Conservation (phyloP, 345 rosid species). For the Hypericum perforatum region DNA sequence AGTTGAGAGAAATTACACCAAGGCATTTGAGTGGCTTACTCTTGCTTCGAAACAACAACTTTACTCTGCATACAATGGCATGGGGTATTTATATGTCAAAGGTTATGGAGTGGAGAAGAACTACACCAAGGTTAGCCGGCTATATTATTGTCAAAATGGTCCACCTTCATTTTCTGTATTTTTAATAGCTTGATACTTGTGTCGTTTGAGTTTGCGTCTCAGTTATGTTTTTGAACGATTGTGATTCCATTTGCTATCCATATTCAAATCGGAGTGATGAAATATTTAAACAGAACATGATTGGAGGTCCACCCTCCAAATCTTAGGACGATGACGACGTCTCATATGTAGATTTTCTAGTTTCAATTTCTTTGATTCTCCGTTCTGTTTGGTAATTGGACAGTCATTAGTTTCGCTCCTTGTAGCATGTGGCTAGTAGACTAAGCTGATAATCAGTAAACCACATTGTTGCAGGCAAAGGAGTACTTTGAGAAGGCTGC, state of each 20-base stretch:
- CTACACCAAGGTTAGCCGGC: slow-evolving; percentile 58
- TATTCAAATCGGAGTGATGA: too few relatives aligned
- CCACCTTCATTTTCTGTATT: neutral
- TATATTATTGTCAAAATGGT: neutral
- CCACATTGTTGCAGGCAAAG: slow-evolving; percentile 52
- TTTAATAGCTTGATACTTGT: neutral
- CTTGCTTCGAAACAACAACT: slow-evolving; percentile 81
- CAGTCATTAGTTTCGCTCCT: too few relatives aligned
- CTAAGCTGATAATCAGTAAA: neutral
- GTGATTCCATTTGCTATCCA: too few relatives aligned
- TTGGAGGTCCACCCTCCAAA: too few relatives aligned
- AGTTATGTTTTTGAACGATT: too few relatives aligned
- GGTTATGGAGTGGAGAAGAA: slow-evolving; percentile 96
- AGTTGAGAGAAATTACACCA: slow-evolving; percentile 91
- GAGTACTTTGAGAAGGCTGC: slow-evolving; percentile 94
- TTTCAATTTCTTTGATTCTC: too few relatives aligned
- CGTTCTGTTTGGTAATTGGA: neutral
- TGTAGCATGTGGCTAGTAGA: too few relatives aligned
- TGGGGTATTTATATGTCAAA: slow-evolving; percentile 92
- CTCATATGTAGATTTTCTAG: too few relatives aligned
- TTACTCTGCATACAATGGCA: slow-evolving; percentile 85
- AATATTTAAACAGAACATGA: too few relatives aligned
- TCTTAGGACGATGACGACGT: too few relatives aligned
- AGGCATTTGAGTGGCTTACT: slow-evolving; percentile 83
- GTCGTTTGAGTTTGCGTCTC: too few relatives aligned